Evolutionary conservation across 257 asterid species (phyloP), one percentile per base, ranked within the genome.

Genomic region (Lavandula angustifolia): DNA sequence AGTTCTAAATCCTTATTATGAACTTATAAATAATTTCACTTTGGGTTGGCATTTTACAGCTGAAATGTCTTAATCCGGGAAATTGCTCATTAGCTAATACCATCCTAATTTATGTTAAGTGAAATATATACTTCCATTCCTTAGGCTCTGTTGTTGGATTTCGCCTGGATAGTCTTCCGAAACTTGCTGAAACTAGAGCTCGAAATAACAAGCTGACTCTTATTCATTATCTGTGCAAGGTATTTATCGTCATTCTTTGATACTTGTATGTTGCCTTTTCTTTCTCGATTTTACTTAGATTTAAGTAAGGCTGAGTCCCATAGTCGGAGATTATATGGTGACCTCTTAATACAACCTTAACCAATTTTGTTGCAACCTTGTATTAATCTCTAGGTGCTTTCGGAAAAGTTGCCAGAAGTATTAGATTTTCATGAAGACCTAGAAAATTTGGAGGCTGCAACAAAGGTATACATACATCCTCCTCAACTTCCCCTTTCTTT

Each of bases 101-200:
- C 73, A 27, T 43, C 44, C 46, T 66, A 49, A 64, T 7, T 38
- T 4, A 3, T 54, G 32, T 54, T 50, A n/a, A 41, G 55, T 18
- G 22, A 46, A 50, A 56, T 34, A 17, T 22, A n/a, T 51, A 17
- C 70, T 54, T 58, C 54, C 60, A 43, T 33, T 49, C 17, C 68
- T 62, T 75, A 91, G 97, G 98, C 66, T 86, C 95, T 73, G 98
- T 96, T 51, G 87, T 87, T 18, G 98, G 98, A 46, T 91, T 91
- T 81, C 90, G 95, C 67, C 73, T 91, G 66, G 98, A 91, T 54
- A 88, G 98, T 74, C 98, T 91, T 62, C 87, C 86, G 33, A 91
- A 91, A 75, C 95, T 91, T 54, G 80, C 85, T 10, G 98, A 91
- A 65, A 91, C 96, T 43, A 79, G 98, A 69, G 82, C 96, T 10